Evolutionary conservation across 306 rosid genomes (phyloP), one percentile per base, ranked within the genome.

Genomic region (Rosa rugosa): DNA sequence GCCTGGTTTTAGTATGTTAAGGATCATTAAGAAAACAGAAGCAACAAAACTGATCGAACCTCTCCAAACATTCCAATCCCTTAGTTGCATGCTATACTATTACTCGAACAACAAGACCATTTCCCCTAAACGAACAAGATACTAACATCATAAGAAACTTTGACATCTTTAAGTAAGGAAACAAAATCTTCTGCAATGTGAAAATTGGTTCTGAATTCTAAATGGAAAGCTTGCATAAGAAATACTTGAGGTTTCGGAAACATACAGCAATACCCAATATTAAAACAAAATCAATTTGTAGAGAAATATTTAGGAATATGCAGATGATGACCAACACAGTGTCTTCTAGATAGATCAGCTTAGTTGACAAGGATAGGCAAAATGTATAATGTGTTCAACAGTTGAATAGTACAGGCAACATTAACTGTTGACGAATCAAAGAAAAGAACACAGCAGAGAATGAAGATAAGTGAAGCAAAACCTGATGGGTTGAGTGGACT

Each of bases 381-480:
- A 49, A 11, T 53, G 66, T 38, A 27, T 17, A 54, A 11, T 54
- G 49, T 54, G 50, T 54, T 53, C 36, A 72, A 38, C 34, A 2
- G 47, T 11, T 53, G 18, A 51, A 36, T n/a, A 34, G 50, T 73
- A 54, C 22, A 53, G 13, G 59, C 60, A 71, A 54, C 50, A 54
- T 18, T 2, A 36, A 51, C 64, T 34, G 42, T n/a, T 2, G 31
- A 36, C 20, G 46, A 47, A 71, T 14, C 64, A 34, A 71, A 20
- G 42, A 38, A 71, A 47, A 50, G 25, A 51, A 42, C 11, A 70
- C 4, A 34, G 11, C 76, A 53, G 34, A 51, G 36, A 72, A 34
- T 36, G 46, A 72, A 20, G 65, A 72, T 72, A 72, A 69, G 40
- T 22, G 38, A 54, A 31, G 77, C 44, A 54, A 40, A 73, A 73